phyloP scores from a whole-genome alignment of 2,329 filamentous ascomycete species.

The Chrysoporthe cubensis region DNA sequence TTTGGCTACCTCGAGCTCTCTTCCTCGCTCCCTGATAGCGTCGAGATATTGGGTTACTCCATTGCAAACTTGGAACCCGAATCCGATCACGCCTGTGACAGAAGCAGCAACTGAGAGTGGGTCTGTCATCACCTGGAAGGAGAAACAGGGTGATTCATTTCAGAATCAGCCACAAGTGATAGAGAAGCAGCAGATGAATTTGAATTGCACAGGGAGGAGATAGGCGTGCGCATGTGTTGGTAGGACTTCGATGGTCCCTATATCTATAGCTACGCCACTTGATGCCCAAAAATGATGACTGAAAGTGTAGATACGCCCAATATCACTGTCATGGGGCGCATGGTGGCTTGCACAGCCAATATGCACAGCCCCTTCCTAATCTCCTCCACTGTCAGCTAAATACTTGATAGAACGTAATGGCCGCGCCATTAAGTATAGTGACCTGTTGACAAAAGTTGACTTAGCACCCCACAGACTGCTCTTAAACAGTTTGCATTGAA shows the following conservation, averaged over 20 bases:
- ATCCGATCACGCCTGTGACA: background rate
- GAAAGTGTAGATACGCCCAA: background rate
- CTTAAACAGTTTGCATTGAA: too few species aligned
- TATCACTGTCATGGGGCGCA: background rate
- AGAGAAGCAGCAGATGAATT: background rate
- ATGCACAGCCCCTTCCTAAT: background rate
- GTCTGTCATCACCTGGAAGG: background rate
- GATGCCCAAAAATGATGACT: background rate
- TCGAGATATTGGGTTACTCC: background rate
- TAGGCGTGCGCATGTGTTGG: background rate
- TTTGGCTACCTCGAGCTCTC: background rate
- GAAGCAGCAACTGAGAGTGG: background rate
- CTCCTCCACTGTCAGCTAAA: background rate
- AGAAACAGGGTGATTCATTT: background rate
- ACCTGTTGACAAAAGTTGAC: too few species aligned
- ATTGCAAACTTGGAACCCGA: background rate
- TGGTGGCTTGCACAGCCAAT: background rate
- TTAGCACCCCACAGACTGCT: too few species aligned
- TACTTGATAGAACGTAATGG: too few species aligned
- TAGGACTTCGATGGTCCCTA: background rate
- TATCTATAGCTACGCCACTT: background rate
- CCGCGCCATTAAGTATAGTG: too few species aligned
- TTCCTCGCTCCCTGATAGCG: background rate
- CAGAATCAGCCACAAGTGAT: background rate
- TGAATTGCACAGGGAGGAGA: background rate